These are phyloP conservation scores for Botrytis elliptica DNA, from an alignment of 2,329 filamentous ascomycete species.

Conservation along the genomic window DNA sequence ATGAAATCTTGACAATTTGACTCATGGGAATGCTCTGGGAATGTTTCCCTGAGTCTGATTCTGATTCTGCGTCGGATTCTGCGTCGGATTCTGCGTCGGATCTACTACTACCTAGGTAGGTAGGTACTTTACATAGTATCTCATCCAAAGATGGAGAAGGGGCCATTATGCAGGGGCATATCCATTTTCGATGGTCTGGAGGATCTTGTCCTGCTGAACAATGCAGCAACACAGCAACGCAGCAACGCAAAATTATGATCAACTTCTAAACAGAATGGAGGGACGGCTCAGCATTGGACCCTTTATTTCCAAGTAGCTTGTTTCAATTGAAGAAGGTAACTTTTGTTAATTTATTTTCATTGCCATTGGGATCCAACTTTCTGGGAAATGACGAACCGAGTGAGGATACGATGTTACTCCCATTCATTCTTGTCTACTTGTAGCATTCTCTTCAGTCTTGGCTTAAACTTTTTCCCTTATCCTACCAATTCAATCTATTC, in stretches of 20 bases:
- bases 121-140: neutral
- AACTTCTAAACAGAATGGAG: neutral
- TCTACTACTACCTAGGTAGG: neutral
- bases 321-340: conserved; percentile 10
- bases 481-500: neutral
- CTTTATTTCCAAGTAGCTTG: neutral
- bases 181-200: conserved; percentile 1
- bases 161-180: conserved; percentile 11
- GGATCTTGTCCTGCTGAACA: conserved; percentile 13
- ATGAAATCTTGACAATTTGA: neutral
- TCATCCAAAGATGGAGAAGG: neutral
- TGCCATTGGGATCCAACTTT: neutral
- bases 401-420: conserved; percentile 17
- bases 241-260: neutral
- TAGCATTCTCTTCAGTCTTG: neutral
- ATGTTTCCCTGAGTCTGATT: neutral
- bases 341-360: neutral
- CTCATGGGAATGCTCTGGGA: neutral
- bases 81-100: neutral
- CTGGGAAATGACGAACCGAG: neutral
- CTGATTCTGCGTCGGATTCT: neutral
- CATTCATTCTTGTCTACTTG: neutral
- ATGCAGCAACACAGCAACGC: neutral
- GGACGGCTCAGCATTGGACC: neutral
- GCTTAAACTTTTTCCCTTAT: conserved; percentile 1